Evolutionary conservation across 1,284 basidiomycete genomes (phyloP), one percentile per base, ranked within the genome.

Genomic region (Ceratobasidium sp.): DNA sequence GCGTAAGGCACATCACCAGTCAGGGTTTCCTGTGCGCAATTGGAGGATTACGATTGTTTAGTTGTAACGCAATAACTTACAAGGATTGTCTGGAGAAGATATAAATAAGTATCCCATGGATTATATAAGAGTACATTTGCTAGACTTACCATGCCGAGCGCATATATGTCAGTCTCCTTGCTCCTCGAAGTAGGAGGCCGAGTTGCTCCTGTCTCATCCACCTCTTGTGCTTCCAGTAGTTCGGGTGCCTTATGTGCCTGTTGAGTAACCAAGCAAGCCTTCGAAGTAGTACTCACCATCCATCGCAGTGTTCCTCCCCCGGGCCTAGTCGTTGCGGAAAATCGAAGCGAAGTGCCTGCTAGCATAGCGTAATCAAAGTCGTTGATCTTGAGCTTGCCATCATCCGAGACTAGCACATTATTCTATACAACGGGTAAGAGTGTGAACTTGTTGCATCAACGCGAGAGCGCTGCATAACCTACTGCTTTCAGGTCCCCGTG

Each of bases 401-500:
- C 29, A n/a, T 36, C 31, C 17, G 36, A 60, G 3, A 60, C 14
- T 2, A 60, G 22, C 31, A 60, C 36, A 60, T 60, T 60, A 6
- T n/a, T 24, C 57, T 60, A n/a, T 7, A 41, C 11, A 41, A 11
- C n/a, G 36, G 11, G 36, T 11, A 41, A 41, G 36, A 41, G 36
- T 36, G 22, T 60, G 14, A 33, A 24, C n/a, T 36, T 11, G 27
- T 31, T 3, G 2, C 7, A 14, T 22, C 3, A 60, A 17, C 31
- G 2, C 57, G 19, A 8, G 33, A 5, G n/a, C 6, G 14, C 6
- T 36, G 57, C 14, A 24, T 5, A 5, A 41, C 53, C 14, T 41
- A 60, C 57, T 15, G 27, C 57, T 36, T 60, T 60, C 3, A 60
- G 29, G 33, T 60, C 57, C 3, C 57, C 57, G 36, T 60, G 57